These are phyloP conservation scores for Coniosporium apollinis DNA, from an alignment of 495 filamentous ascomycete species.

Conservation along the genomic window DNA sequence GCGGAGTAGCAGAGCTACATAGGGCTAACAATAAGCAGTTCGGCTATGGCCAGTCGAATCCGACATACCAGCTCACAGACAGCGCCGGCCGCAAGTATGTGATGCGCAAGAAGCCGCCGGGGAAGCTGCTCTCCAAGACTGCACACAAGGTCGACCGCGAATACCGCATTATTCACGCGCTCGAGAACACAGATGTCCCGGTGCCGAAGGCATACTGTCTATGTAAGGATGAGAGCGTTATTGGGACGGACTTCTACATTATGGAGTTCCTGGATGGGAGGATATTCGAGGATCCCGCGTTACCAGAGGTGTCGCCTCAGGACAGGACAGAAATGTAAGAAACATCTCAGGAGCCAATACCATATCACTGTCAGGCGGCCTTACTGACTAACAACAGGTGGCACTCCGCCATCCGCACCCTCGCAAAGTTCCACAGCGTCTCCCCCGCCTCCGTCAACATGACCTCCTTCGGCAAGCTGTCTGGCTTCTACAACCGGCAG, in stretches of 20 bases:
- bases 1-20: neutral
- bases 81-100: slow-evolving; percentile 54
- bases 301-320: slow-evolving; percentile 53
- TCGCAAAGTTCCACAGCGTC: slow-evolving; percentile 76
- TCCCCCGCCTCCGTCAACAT: slow-evolving; percentile 47
- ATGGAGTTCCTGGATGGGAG: slow-evolving; percentile 89
- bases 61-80: slow-evolving; percentile 76
- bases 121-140: slow-evolving; percentile 75
- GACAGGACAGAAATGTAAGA: slow-evolving; percentile 49
- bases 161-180: slow-evolving; percentile 73
- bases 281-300: slow-evolving; percentile 74
- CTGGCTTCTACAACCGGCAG: slow-evolving; percentile 77
- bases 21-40: slow-evolving; percentile 40
- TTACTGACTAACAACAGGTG: no score
- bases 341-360: no score
- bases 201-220: slow-evolving; percentile 74
- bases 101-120: slow-evolving; percentile 89
- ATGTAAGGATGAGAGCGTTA: slow-evolving; percentile 59
- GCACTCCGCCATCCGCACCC: slow-evolving; percentile 63
- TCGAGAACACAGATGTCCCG: slow-evolving; percentile 64
- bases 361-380: no score
- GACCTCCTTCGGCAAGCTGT: slow-evolving; percentile 51
- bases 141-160: slow-evolving; percentile 95
- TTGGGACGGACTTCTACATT: slow-evolving; percentile 90
- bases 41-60: slow-evolving; percentile 92